A percentile compares a stretch with the other conserved stretches of the same genome.
Evolutionary conservation across 768 basidiomycete species (phyloP).

Genomic region (Termitomyces sp.): DNA sequence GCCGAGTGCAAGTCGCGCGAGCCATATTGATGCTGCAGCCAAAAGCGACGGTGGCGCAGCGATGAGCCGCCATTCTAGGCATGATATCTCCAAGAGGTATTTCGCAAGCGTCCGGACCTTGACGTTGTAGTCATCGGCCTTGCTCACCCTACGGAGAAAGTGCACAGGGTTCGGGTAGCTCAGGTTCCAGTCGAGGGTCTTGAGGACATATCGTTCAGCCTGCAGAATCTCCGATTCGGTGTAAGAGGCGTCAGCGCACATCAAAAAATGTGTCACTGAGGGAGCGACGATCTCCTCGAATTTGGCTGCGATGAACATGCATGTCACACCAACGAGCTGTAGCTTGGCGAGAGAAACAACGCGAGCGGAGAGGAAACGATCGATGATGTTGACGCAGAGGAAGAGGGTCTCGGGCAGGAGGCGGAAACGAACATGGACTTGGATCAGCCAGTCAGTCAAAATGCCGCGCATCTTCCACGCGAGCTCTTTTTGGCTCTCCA

Average conservation of each 20-base stretch:
- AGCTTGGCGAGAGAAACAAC: constrained; percentile 87
- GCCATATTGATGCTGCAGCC: constrained; percentile 88
- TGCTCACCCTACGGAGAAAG: constrained; percentile 87
- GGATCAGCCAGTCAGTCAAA: constrained; percentile 94
- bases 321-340: constrained; percentile 92
- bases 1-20: constrained; percentile 79
- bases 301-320: constrained; percentile 91
- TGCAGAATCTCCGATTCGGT: constrained; percentile 70
- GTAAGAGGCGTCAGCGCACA: constrained; percentile 83
- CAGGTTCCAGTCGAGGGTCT: constrained; percentile 91
- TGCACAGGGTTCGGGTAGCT: constrained; percentile 94
- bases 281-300: constrained; percentile 96
- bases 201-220: constrained; percentile 86
- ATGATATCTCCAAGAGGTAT: constrained; percentile 89
- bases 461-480: constrained; percentile 97
- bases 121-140: constrained; percentile 95
- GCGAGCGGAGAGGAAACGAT: constrained; percentile 75
- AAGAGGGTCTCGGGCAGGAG: constrained; percentile 94
- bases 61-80: constrained; percentile 84
- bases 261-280: constrained; percentile 83
- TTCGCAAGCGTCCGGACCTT: constrained; percentile 90
- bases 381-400: constrained; percentile 90
- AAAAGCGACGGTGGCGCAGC: constrained; percentile 79
- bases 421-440: constrained; percentile 90
- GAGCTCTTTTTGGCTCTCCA: constrained; percentile 90